A percentile compares a stretch with the other conserved stretches of the same genome.
phyloP scores from a whole-genome alignment of 345 rosid species.

The Heritiera littoralis region DNA sequence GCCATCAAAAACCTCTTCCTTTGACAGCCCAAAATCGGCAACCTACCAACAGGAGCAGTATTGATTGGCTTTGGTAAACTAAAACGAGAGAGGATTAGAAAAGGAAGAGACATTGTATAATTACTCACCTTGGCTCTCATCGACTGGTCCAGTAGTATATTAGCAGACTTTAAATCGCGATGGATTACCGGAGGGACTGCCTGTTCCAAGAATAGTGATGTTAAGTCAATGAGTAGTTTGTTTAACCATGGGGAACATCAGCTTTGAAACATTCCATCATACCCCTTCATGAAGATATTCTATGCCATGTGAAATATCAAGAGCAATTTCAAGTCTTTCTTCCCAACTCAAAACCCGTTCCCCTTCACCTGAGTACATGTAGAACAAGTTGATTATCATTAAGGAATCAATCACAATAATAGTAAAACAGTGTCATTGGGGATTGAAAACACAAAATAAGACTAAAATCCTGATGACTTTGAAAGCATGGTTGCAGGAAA shows the following conservation, averaged over 20 bases:
- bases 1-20: slow-evolving; percentile 77
- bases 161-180: slow-evolving; percentile 94
- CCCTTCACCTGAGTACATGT: slow-evolving; percentile 45
- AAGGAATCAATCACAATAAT: not conserved
- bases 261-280: slow-evolving; percentile 17
- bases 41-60: slow-evolving; percentile 44
- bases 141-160: slow-evolving; percentile 77
- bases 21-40: slow-evolving; percentile 95
- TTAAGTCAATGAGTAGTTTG: not conserved
- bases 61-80: not conserved
- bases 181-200: slow-evolving; percentile 96
- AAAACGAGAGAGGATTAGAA: not conserved
- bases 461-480: not conserved
- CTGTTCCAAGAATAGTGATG: slow-evolving; percentile 38
- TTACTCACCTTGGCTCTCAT: slow-evolving; percentile 86
- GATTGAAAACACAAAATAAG: not conserved
- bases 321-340: slow-evolving; percentile 80
- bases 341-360: slow-evolving; percentile 64
- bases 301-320: slow-evolving; percentile 89
- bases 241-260: not conserved
- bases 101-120: not conserved
- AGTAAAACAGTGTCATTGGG: not conserved
- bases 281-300: slow-evolving; percentile 98
- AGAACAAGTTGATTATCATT: slow-evolving; percentile 18
- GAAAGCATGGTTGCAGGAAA: not conserved